Percentiles rank a stretch among this genome's conserved stretches.
These are phyloP conservation scores for Lipomyces yamanashiensis DNA, from an alignment of 805 yeast species.

Conservation along the genomic window DNA sequence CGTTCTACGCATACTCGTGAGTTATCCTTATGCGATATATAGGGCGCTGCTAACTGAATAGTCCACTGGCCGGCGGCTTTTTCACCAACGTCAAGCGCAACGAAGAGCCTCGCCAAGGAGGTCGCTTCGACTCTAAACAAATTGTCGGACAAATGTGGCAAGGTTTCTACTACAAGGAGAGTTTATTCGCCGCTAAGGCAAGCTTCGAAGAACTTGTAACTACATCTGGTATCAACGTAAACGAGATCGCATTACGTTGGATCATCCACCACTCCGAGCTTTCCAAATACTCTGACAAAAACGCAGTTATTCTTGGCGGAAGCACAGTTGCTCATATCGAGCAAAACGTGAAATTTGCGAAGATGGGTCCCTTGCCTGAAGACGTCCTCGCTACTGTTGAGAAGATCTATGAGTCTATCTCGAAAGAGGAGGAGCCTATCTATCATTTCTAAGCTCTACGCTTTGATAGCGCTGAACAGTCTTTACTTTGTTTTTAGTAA, in stretches of 20 bases:
- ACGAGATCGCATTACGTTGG: constrained; percentile 38
- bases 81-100: constrained; percentile 17
- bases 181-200: constrained; percentile 13
- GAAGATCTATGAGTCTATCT: constrained; percentile 1
- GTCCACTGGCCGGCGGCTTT: constrained; percentile 19
- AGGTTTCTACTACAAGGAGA: constrained; percentile 7
- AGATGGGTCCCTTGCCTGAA: constrained; percentile 38
- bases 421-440: background rate
- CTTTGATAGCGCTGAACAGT: too few species aligned
- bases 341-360: constrained; percentile 34
- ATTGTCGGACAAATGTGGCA: background rate
- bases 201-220: constrained; percentile 2
- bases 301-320: constrained; percentile 40
- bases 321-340: constrained; percentile 33
- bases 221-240: constrained; percentile 7
- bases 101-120: constrained; percentile 1
- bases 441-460: too few species aligned
- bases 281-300: constrained; percentile 32
- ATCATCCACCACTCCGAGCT: constrained; percentile 36
- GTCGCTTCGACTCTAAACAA: constrained; percentile 13
- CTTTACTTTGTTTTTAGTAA: too few species aligned
- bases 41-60: constrained; percentile 21
- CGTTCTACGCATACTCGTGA: constrained; percentile 42
- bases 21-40: background rate
- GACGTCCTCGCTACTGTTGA: constrained; percentile 36